phyloP scores from a whole-genome alignment of 257 asterid genomes.

The Rubia yunnanensis region DNA sequence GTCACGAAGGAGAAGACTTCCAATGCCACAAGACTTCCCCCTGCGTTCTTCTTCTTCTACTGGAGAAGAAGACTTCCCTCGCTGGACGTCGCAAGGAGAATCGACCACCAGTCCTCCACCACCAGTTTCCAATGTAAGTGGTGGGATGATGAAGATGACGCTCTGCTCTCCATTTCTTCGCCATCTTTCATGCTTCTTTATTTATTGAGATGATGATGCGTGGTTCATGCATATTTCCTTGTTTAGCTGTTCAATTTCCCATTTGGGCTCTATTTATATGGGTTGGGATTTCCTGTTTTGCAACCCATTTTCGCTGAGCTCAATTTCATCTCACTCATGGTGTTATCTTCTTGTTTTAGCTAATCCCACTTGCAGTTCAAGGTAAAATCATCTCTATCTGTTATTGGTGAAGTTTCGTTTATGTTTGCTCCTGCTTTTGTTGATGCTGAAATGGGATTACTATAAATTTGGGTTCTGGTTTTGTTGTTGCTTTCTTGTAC shows the following conservation, averaged over 20 bases:
- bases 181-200: slow-evolving; percentile 14
- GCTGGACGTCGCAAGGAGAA: too few species aligned
- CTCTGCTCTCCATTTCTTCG: not conserved
- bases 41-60: too few species aligned
- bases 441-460: not conserved
- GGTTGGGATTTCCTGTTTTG: not conserved
- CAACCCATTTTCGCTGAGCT: slow-evolving; percentile 2
- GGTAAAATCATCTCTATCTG: slow-evolving; percentile 38
- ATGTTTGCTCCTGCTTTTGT: not conserved
- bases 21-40: too few species aligned
- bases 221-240: too few species aligned
- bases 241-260: not conserved
- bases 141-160: slow-evolving; percentile 18
- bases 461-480: not conserved
- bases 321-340: slow-evolving; percentile 25
- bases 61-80: too few species aligned
- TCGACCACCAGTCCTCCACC: too few species aligned
- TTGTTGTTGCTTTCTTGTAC: not conserved
- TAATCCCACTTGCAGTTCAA: slow-evolving; percentile 35
- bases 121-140: not conserved
- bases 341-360: slow-evolving; percentile 39
- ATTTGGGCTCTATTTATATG: slow-evolving; percentile 1
- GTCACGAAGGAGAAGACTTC: too few species aligned
- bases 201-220: too few species aligned
- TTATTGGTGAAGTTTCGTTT: too few species aligned